Percentiles rank a stretch among this genome's conserved stretches.
phyloP scores from a whole-genome alignment of 2,329 filamentous ascomycete species.

The Apiospora sp. region DNA sequence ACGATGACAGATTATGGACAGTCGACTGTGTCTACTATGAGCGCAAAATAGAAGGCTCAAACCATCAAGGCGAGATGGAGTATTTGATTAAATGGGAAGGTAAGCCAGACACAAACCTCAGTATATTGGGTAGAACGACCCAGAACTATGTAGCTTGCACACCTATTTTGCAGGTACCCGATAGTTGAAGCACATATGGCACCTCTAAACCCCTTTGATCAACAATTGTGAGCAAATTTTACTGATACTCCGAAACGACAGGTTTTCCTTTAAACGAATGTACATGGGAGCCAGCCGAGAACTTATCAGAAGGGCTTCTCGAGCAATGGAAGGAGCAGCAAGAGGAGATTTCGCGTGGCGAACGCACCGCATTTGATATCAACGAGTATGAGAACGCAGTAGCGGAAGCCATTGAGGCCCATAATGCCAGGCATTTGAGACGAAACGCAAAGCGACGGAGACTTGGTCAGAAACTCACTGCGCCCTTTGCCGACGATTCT shows the following conservation, averaged over 20 bases:
- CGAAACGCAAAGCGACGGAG: slow-evolving; percentile 54
- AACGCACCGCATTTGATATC: slow-evolving; percentile 48
- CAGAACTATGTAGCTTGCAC: neutral
- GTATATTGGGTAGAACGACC: neutral
- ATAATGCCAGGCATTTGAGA: slow-evolving; percentile 48
- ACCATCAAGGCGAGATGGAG: slow-evolving; percentile 40
- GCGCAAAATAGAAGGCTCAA: slow-evolving; percentile 39
- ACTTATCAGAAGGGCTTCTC: slow-evolving; percentile 51
- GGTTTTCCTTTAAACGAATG: slow-evolving; percentile 62
- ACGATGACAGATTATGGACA: slow-evolving; percentile 57
- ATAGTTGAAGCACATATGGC: neutral
- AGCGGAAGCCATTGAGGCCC: slow-evolving; percentile 37
- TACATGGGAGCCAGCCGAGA: slow-evolving; percentile 62
- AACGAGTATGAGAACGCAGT: slow-evolving; percentile 46
- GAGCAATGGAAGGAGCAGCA: slow-evolving; percentile 54
- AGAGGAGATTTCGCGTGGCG: slow-evolving; percentile 43
- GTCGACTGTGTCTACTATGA: slow-evolving; percentile 64
- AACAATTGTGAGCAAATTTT: neutral
- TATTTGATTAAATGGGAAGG: slow-evolving; percentile 72
- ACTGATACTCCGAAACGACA: neutral
- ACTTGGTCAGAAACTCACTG: slow-evolving; percentile 44
- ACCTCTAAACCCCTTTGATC: neutral
- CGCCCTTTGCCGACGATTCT: slow-evolving; percentile 32
- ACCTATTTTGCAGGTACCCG: neutral
- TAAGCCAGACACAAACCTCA: neutral